Base-by-base conservation (phyloP, 257 asterid genomes). In the Ballota nigra region DNA sequence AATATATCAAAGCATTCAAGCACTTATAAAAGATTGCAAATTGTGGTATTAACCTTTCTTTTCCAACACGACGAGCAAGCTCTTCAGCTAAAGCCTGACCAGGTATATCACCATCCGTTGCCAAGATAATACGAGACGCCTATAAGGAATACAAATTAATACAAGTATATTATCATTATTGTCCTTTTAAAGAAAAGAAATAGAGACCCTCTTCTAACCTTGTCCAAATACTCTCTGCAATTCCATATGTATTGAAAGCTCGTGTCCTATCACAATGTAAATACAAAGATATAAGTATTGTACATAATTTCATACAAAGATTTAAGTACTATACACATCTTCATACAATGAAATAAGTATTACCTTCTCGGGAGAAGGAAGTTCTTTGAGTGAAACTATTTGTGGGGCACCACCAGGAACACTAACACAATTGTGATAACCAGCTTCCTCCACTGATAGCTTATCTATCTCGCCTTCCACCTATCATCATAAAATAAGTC, bases 401-500 rank as follows among this genome's bases (percentile, higher is more conserved):
- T 84, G 96, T 38, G 96, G 97, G 31, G 97, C 96, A 62, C 96
- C 97, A 23, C 79, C 77, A 9, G 96, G 97, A 66, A 91, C 97
- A 71, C 96, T 89, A 69, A 87, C 91, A 31, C 97, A 91, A 63
- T 88, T 88, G 57, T 15, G 47, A 79, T 73, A 80, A 67, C 97
- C 96, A 71, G 92, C 96, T 83, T 89, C 97, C 76, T 87, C 92
- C 66, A 91, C 45, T 12, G 97, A 91, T 71, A 91, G 84, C 82
- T 91, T 91, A 81, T 91, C 97, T 8, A 87, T 40, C 79, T 91
- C 97, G 66, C 97, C 96, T 82, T 91, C 97, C 78, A 88, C 97
- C 97, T 91, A 75, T 57, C 16, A 53, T 74, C 56, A 47, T 40
- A 81, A 68, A 70, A 26, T n/a, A 71, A 52, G 23, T 65, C 34